These are phyloP conservation scores for Paxillus ammoniavirescens DNA, from an alignment of 768 basidiomycete species.

Conservation along the genomic window DNA sequence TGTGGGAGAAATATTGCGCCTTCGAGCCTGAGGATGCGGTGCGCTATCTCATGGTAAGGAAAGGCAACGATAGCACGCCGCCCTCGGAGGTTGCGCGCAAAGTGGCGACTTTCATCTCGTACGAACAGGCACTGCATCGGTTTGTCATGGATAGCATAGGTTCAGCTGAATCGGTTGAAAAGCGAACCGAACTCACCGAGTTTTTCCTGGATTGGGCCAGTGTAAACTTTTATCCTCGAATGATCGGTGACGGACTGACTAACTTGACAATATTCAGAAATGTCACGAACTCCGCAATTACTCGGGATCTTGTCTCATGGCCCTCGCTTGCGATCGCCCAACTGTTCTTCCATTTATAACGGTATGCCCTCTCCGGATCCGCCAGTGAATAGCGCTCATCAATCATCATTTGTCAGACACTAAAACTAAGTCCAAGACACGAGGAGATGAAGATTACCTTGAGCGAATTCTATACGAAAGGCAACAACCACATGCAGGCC, in stretches of 20 bases:
- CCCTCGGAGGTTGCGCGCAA: slow-evolving; percentile 30
- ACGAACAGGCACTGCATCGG: slow-evolving; percentile 36
- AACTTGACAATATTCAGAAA: slow-evolving; percentile 29
- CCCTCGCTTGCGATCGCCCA: slow-evolving; percentile 40
- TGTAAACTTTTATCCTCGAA: slow-evolving; percentile 26
- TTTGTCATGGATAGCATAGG: slow-evolving; percentile 42
- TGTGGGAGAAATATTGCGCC: slow-evolving; percentile 36
- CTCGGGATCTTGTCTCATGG: slow-evolving; percentile 40
- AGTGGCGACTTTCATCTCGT: slow-evolving; percentile 32
- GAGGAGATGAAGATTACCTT: slow-evolving; percentile 17
- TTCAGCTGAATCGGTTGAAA: slow-evolving; percentile 17
- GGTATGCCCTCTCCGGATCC: slow-evolving; percentile 9
- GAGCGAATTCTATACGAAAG: slow-evolving; percentile 23
- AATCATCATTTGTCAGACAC: slow-evolving; percentile 11
- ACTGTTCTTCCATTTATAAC: slow-evolving; percentile 33
- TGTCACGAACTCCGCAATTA: slow-evolving; percentile 48
- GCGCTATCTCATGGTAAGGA: slow-evolving; percentile 34
- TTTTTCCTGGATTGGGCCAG: slow-evolving; percentile 48
- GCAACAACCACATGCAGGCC: slow-evolving; percentile 25
- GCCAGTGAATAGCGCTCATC: background rate
- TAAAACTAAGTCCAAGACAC: slow-evolving; percentile 25
- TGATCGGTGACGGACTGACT: background rate
- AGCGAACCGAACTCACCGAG: slow-evolving; percentile 29
- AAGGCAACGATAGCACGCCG: slow-evolving; percentile 24
- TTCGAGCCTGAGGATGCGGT: slow-evolving; percentile 46